Percentiles rank a stretch among this genome's conserved stretches.
Conservation (phyloP, 768 basidiomycete genomes). For the Termitomyces sp. region DNA sequence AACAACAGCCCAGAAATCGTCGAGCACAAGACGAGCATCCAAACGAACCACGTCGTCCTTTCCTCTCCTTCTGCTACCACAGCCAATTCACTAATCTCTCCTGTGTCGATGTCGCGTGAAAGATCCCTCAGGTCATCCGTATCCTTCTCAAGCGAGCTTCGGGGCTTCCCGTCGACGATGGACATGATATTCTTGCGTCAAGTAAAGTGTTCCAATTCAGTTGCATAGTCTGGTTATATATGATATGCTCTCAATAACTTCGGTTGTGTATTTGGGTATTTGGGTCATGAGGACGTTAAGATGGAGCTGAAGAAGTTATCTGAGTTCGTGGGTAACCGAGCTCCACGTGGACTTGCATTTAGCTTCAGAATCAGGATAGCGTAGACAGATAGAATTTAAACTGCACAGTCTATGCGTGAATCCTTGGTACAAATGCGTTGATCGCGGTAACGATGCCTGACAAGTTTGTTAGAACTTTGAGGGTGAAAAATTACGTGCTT, state of each 20-base stretch:
- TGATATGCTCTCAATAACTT: neutral
- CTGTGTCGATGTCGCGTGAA: conserved; percentile 30
- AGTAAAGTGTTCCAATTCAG: neutral
- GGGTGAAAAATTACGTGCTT: too few relatives aligned
- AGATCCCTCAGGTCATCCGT: conserved; percentile 16
- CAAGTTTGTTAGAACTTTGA: too few relatives aligned
- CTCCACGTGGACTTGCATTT: neutral
- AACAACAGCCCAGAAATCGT: conserved; percentile 76
- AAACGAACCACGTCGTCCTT: conserved; percentile 68
- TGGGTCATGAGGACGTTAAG: neutral
- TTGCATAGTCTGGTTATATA: neutral
- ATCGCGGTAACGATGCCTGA: too few relatives aligned
- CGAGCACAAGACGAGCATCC: conserved; percentile 73
- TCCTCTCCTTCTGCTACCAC: conserved; percentile 67
- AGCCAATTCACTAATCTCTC: conserved; percentile 57
- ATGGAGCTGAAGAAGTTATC: neutral
- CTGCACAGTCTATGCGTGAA: too few relatives aligned
- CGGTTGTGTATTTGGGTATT: neutral
- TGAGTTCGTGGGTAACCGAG: neutral
- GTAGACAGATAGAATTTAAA: too few relatives aligned
- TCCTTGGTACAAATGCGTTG: too few relatives aligned
- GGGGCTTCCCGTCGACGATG: neutral
- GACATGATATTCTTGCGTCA: neutral
- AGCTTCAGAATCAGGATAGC: neutral
- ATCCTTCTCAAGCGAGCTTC: conserved; percentile 8